These are phyloP conservation scores for Dioscorea zingiberensis DNA, from an alignment of 106 monocot species.

Conservation along the genomic window DNA sequence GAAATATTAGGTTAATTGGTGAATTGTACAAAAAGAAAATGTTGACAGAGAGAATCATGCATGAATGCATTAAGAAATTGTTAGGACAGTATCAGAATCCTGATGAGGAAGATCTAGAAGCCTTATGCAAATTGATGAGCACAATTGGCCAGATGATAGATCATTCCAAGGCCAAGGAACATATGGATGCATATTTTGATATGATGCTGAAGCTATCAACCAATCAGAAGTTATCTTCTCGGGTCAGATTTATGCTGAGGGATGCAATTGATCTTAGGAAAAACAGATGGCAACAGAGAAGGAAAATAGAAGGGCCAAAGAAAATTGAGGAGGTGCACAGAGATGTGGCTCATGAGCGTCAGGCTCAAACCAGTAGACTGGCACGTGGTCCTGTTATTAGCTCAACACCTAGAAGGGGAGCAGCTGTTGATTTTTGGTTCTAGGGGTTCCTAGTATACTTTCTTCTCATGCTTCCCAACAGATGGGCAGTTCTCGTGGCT, in stretches of 20 bases:
- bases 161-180: conserved; percentile 60
- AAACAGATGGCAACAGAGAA: conserved; percentile 79
- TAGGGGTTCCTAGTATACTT: conserved; percentile 29
- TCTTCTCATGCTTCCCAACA: conserved; percentile 45
- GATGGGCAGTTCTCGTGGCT: conserved; percentile 19
- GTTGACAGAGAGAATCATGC: conserved; percentile 93
- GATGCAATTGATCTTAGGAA: conserved; percentile 90
- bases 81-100: conserved; percentile 58
- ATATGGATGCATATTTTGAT: conserved; percentile 83
- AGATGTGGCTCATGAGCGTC: conserved; percentile 83
- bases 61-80: conserved; percentile 87
- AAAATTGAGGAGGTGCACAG: conserved; percentile 95
- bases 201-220: conserved; percentile 51
- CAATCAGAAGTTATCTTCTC: conserved; percentile 58
- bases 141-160: conserved; percentile 91
- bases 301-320: conserved; percentile 92
- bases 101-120: conserved; percentile 88
- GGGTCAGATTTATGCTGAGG: conserved; percentile 77
- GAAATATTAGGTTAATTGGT: conserved; percentile 91
- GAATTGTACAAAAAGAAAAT: conserved; percentile 92
- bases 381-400: conserved; percentile 50
- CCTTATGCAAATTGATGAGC: conserved; percentile 89
- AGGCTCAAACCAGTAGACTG: conserved; percentile 58
- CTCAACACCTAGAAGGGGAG: conserved; percentile 37
- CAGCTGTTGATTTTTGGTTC: conserved; percentile 45